These are phyloP conservation scores for Clitopilus passeckerianus DNA, from an alignment of 768 basidiomycete species.

Conservation along the genomic window DNA sequence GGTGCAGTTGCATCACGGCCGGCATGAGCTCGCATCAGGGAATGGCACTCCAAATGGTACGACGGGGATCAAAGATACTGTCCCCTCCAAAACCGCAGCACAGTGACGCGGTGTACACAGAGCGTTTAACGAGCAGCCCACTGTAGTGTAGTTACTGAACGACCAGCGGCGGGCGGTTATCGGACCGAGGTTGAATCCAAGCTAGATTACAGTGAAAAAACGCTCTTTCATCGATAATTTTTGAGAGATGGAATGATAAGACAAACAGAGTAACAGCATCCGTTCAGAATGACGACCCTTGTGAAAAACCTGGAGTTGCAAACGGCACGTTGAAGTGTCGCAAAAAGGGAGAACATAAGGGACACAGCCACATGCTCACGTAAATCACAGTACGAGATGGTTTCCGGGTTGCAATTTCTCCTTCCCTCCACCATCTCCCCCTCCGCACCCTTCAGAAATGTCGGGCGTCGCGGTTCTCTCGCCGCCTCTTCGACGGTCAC, in stretches of 20 bases:
- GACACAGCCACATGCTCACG: neutral
- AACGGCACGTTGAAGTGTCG: neutral
- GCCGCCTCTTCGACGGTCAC: conserved; percentile 14
- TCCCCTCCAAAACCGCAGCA: neutral
- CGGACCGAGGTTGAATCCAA: neutral
- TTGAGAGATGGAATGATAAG: neutral
- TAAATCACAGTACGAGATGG: neutral
- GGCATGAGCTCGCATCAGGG: neutral
- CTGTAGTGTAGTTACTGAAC: neutral
- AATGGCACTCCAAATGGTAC: no score
- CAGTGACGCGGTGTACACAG: no score
- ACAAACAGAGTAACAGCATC: neutral
- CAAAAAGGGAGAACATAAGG: neutral
- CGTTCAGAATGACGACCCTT: neutral
- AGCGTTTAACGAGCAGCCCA: neutral
- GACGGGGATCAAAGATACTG: neutral
- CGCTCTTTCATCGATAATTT: neutral
- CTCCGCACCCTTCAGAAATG: neutral
- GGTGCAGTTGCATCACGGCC: neutral
- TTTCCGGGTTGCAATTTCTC: neutral
- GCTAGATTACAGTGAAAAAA: neutral
- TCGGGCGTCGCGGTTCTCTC: conserved; percentile 7
- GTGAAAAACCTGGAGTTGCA: neutral
- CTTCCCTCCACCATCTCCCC: neutral
- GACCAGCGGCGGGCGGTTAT: neutral